Evolutionary conservation across 768 basidiomycete genomes (phyloP).

Genomic region (Suillus brevipes): DNA sequence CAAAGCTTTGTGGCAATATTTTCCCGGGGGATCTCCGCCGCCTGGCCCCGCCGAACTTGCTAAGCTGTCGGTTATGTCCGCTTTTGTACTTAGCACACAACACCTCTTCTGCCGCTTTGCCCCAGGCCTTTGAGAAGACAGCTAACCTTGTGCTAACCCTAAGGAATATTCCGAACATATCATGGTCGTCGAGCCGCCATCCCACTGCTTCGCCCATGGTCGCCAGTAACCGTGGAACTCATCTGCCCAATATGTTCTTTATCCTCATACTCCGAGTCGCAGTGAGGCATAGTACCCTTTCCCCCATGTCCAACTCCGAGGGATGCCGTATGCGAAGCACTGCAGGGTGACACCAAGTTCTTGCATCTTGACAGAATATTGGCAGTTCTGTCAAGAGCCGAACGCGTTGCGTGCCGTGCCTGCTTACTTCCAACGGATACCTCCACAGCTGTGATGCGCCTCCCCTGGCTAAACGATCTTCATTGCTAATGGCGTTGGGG

Average conservation of each 20-base stretch:
- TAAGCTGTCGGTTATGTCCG: slow-evolving; percentile 23
- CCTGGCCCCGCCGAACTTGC: slow-evolving; percentile 8
- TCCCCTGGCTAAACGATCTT: not conserved
- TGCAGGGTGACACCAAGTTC: not conserved
- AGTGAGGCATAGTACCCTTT: not conserved
- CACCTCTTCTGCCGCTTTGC: not conserved
- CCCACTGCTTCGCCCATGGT: not conserved
- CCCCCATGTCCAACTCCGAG: not conserved
- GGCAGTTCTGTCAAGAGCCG: not conserved
- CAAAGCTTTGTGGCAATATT: slow-evolving; percentile 13
- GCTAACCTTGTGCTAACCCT: not conserved
- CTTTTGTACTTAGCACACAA: slow-evolving; percentile 22
- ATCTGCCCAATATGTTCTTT: not conserved
- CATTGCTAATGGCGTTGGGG: not conserved
- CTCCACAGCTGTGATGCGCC: not conserved
- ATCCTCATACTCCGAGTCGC: not conserved
- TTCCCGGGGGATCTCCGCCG: slow-evolving; percentile 19
- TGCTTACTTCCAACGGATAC: not conserved
- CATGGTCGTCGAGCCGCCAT: not conserved
- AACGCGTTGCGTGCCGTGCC: not conserved
- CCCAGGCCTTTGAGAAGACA: not conserved
- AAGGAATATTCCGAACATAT: not conserved
- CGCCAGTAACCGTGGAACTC: not conserved
- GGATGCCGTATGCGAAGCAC: not conserved
- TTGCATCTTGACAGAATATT: not conserved